Percentiles rank a stretch among this genome's conserved stretches.
phyloP scores from a whole-genome alignment of 2,329 filamentous ascomycete species.

The Didymella arachidicola region DNA sequence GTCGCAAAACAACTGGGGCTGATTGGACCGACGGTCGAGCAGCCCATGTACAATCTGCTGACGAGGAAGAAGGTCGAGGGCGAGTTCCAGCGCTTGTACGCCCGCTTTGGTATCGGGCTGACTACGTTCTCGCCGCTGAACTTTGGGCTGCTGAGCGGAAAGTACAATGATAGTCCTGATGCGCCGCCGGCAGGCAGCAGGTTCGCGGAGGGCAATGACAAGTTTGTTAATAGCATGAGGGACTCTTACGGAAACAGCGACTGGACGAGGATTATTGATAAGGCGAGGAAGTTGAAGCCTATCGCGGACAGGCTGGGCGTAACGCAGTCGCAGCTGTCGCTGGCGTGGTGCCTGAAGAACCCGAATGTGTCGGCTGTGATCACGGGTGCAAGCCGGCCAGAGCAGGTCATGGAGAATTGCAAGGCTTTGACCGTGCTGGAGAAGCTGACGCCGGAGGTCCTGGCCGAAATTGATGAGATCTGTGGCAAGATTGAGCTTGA shows the following conservation, averaged over 20 bases:
- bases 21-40: constrained; percentile 61
- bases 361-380: constrained; percentile 44
- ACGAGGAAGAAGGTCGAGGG: constrained; percentile 65
- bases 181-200: constrained; percentile 66
- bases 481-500: constrained; percentile 11
- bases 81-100: constrained; percentile 64
- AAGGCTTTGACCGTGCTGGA: constrained; percentile 55
- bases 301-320: constrained; percentile 72
- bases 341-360: constrained; percentile 50
- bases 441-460: constrained; percentile 55
- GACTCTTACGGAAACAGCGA: constrained; percentile 58
- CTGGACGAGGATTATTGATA: constrained; percentile 65
- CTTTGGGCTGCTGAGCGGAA: constrained; percentile 65
- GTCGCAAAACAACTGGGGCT: constrained; percentile 67
- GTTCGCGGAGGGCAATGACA: constrained; percentile 64
- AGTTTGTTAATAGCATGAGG: constrained; percentile 60
- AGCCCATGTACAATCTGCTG: constrained; percentile 67
- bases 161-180: constrained; percentile 64
- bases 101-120: constrained; percentile 63
- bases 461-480: constrained; percentile 52
- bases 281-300: constrained; percentile 58
- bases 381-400: constrained; percentile 40
- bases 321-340: constrained; percentile 55
- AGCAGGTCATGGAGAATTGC: constrained; percentile 49
- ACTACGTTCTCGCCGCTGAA: constrained; percentile 65